Conservation (phyloP, 257 asterid genomes). For the Scutellaria barbata region DNA sequence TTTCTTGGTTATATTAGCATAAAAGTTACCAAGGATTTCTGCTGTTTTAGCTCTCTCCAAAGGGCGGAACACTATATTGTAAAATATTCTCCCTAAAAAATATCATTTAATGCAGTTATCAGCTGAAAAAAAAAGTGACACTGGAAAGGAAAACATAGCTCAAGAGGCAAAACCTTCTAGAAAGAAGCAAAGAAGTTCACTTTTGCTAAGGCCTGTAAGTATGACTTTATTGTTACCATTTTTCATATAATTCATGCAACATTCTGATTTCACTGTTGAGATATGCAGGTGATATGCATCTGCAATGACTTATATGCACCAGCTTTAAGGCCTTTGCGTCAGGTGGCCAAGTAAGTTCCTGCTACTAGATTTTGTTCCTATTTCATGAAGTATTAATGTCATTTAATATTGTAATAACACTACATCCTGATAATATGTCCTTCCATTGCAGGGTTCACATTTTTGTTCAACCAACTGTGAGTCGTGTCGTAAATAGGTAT, state of each 20-base stretch:
- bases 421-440: slow-evolving; percentile 20
- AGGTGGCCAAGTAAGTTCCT: slow-evolving; percentile 89
- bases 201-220: slow-evolving; percentile 87
- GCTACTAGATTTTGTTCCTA: slow-evolving; percentile 18
- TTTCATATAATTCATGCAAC: slow-evolving; percentile 28
- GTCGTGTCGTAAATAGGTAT: slow-evolving; percentile 92
- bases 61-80: slow-evolving; percentile 16
- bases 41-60: slow-evolving; percentile 21
- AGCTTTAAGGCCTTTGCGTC: slow-evolving; percentile 90
- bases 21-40: slow-evolving; percentile 17
- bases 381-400: slow-evolving; percentile 24
- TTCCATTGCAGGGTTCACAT: slow-evolving; percentile 82
- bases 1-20: slow-evolving; percentile 24
- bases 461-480: slow-evolving; percentile 86
- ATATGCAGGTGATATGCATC: slow-evolving; percentile 84
- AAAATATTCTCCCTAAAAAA: slow-evolving; percentile 11
- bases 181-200: slow-evolving; percentile 62
- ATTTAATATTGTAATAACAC: slow-evolving; percentile 5
- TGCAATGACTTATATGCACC: slow-evolving; percentile 96
- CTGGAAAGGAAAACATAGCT: slow-evolving; percentile 68
- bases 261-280: slow-evolving; percentile 40
- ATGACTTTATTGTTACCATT: slow-evolving; percentile 30
- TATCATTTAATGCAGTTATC: slow-evolving; percentile 64
- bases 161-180: slow-evolving; percentile 62
- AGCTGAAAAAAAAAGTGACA: slow-evolving; percentile 66